Evolutionary conservation across 139 green algal genomes (phyloP), one percentile per base, ranked within the genome.

Genomic region (Eudorina sp.): DNA sequence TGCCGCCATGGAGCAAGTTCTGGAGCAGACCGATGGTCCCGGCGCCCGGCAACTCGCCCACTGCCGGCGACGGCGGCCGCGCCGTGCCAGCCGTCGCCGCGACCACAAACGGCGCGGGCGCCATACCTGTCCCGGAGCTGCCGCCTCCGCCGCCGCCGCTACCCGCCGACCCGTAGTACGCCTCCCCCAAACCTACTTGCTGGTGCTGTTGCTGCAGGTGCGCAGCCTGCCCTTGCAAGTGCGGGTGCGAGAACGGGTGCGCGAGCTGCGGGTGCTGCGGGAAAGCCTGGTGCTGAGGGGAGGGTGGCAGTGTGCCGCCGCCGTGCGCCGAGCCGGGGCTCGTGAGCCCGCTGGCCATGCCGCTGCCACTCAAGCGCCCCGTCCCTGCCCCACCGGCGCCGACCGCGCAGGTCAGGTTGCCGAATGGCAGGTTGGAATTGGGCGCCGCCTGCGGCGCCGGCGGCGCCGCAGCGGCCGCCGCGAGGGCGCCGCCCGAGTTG

Each of bases 21-120:
- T 88, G 83, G 23, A 82, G 83, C 8, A 88, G 36, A 25, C 66
- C 83, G 34, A 88, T 80, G 9, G 46, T 34, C 0, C 66, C 82
- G 1, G 66, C 34, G 2, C 46, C 66, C 0, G 69, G 83, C 46
- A 88, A 36, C 36, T 88, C 83, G 23, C 51, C 68, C 0, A 41
- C 68, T 5, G 69, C 51, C 6, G 83, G 83, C 36, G 46, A 53
- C 48, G 46, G 66, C 21, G 83, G 64, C 38, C 40, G 83, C 36
- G 29, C 62, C 64, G 34, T 48, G 18, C n/a, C 23, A 27, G 36
- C 45, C n/a, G 16, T 53, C 27, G 8, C 2, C 0, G 41, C 81
- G 19, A n/a, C n/a, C 34, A 31, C 29, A 62, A 0, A 19, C 62
- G 53, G 14, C 78, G 38, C 53, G 0, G 55, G 31, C 78, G 78